These are phyloP conservation scores for Ocimum tenuiflorum DNA, from an alignment of 257 asterid genomes.

Conservation along the genomic window DNA sequence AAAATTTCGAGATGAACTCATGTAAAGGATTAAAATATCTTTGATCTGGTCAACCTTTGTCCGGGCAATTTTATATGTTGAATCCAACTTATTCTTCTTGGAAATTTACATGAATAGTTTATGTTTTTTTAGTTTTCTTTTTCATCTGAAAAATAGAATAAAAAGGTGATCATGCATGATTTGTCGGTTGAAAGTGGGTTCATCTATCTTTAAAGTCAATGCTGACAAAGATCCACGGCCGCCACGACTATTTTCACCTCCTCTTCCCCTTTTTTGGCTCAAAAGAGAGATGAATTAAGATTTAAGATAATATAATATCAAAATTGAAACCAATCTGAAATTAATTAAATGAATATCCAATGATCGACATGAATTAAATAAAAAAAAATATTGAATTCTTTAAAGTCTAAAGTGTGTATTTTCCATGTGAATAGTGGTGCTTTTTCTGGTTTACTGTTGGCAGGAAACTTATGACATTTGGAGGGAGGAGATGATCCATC, in stretches of 20 bases:
- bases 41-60: neutral
- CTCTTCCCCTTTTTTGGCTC: neutral
- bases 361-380: neutral
- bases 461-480: slow-evolving; percentile 17
- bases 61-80: too few species aligned
- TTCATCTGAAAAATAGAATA: neutral
- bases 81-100: neutral
- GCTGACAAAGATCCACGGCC: slow-evolving; percentile 17
- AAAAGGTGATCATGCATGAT: neutral
- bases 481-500: neutral
- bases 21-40: too few species aligned
- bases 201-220: slow-evolving; percentile 21
- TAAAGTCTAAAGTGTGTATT: slow-evolving; percentile 5
- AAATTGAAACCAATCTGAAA: too few species aligned
- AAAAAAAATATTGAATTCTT: neutral
- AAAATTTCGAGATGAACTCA: too few species aligned
- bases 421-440: slow-evolving; percentile 20
- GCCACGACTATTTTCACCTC: neutral
- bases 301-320: too few species aligned
- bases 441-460: slow-evolving; percentile 13
- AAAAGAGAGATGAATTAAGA: neutral
- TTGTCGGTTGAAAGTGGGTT: neutral
- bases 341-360: neutral
- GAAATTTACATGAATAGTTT: neutral
- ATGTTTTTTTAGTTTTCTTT: neutral